Evolutionary conservation across 2,329 filamentous ascomycete species (phyloP).

Genomic region (Penicillium sumatraense): DNA sequence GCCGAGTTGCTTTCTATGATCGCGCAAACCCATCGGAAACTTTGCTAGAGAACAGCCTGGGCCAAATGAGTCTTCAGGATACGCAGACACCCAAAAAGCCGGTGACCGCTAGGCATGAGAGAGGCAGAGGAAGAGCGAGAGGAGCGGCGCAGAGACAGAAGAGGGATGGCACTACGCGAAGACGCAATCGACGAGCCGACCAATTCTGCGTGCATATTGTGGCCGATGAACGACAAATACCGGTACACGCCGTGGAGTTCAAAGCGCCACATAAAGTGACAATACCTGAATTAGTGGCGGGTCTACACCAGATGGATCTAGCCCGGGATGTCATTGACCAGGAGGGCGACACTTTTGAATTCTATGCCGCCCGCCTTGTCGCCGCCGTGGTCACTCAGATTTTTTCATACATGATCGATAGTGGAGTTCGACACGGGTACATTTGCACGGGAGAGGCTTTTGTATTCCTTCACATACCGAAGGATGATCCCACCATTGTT

Average conservation of each 20-base stretch:
- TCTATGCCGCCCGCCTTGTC: conserved; percentile 29
- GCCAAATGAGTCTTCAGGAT: conserved; percentile 21
- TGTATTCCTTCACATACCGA: conserved; percentile 34
- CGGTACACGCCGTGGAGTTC: conserved; percentile 31
- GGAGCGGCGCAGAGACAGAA: conserved; percentile 9
- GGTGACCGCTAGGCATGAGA: conserved; percentile 13
- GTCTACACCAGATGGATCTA: conserved; percentile 30
- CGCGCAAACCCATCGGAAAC: conserved; percentile 18
- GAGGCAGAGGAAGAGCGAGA: conserved; percentile 15
- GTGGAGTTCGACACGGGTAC: conserved; percentile 30
- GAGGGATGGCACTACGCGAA: conserved; percentile 14
- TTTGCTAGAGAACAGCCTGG: conserved; percentile 22
- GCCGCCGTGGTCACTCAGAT: conserved; percentile 33
- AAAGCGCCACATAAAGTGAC: conserved; percentile 34
- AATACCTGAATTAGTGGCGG: conserved; percentile 27
- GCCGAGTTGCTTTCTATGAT: conserved; percentile 22
- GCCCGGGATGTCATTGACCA: conserved; percentile 29
- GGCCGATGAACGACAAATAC: conserved; percentile 23
- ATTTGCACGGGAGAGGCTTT: conserved; percentile 37
- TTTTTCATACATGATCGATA: conserved; percentile 35
- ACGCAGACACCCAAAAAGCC: conserved; percentile 7
- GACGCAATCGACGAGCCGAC: conserved; percentile 27
- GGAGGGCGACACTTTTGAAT: conserved; percentile 30
- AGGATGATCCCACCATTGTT: conserved; percentile 24
- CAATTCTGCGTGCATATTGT: conserved; percentile 29